Evolutionary conservation across 2,329 filamentous ascomycete species (phyloP), one percentile per base, ranked within the genome.

Genomic region (Talaromyces sp.): DNA sequence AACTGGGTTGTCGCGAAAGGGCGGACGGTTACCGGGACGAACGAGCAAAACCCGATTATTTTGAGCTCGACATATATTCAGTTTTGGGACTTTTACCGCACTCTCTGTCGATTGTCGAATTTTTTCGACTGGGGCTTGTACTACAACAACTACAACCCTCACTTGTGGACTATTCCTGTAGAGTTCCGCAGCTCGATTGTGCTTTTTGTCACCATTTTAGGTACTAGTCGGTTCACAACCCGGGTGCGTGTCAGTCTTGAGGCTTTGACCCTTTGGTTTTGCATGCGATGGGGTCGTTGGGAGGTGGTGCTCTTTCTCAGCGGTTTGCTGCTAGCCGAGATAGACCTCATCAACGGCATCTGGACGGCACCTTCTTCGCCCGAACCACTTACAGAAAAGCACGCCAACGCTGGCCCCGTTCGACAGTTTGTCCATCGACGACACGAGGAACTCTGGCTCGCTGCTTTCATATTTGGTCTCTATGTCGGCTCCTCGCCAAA

Each of bases 151-250:
- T 79, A 79, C 68, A 78, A 79, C 53, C 76, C 76, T 10, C 78
- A 81, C 60, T 70, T 80, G 1, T 81, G 78, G 78, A 79, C 78
- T 7, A 79, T 81, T 28, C 77, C 78, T 0, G 73, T 78, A 7
- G 78, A 80, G 65, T 76, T 80, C 56, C 77, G 78, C 50, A 75
- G 76, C 63, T 80, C 77, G 2, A 73, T 80, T 8, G 74, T 77
- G 28, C 73, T 80, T 4, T 79, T 79, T 63, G 64, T 78, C 56
- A 72, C 74, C 6, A 70, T 78, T 12, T 70, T 80, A 14, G 75
- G 70, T 6, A 74, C 77, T 18, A 76, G 76, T 8, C 75, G 75
- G 42, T 67, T 78, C 12, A 67, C 66, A 27, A 64, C 70, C 28
- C 61, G 65, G 16, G 64, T 75, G 12, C 76, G 78, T 23, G 65